Evolutionary conservation across 768 basidiomycete genomes (phyloP).

Genomic region (Infundibulicybe gibba): DNA sequence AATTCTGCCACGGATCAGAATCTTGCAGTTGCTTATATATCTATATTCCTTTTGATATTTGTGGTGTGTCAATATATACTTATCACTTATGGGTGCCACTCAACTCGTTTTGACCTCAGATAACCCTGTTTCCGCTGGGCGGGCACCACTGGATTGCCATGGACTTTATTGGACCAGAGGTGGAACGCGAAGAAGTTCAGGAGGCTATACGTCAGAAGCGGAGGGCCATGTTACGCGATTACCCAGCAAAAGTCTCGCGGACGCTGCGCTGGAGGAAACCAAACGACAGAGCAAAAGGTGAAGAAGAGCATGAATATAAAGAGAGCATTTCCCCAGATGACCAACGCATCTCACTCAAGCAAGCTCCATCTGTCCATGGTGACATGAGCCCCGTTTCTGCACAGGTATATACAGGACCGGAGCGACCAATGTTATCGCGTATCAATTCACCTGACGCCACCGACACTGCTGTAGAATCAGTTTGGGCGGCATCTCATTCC

Average conservation of each 20-base stretch:
- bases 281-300: neutral
- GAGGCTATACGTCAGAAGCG: conserved; percentile 39
- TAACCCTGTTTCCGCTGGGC: conserved; percentile 66
- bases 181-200: conserved; percentile 52
- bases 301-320: neutral
- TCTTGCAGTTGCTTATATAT: conserved; percentile 64
- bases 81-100: neutral
- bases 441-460: conserved; percentile 5
- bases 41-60: conserved; percentile 58
- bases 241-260: conserved; percentile 9
- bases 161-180: conserved; percentile 66
- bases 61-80: conserved; percentile 34
- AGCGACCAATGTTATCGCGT: conserved; percentile 9
- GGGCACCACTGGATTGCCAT: conserved; percentile 48
- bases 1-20: conserved; percentile 52
- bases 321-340: neutral
- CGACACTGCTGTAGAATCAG: neutral
- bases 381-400: too few species aligned
- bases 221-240: conserved; percentile 14
- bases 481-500: too few species aligned
- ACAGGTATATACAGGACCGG: conserved; percentile 13
- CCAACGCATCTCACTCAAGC: neutral
- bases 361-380: conserved; percentile 11
- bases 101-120: conserved; percentile 23
- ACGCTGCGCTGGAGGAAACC: neutral